phyloP scores from a whole-genome alignment of 2,329 filamentous ascomycete species.

The Diaporthe sp. region DNA sequence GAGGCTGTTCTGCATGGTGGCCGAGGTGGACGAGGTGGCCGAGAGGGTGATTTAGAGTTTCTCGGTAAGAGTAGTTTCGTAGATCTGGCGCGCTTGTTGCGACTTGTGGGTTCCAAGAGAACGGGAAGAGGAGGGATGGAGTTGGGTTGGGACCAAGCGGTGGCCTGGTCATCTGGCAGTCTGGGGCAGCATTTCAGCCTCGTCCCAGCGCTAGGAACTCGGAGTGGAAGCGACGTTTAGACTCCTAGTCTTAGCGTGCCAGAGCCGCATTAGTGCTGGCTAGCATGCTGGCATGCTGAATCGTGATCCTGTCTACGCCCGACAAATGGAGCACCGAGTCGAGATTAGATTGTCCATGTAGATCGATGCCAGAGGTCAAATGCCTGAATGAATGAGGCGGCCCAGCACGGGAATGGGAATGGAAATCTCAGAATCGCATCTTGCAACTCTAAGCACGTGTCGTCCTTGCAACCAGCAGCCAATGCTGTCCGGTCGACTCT shows the following conservation, averaged over 20 bases:
- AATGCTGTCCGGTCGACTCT: not conserved
- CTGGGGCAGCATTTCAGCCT: constrained; percentile 36
- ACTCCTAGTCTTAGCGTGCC: constrained; percentile 33
- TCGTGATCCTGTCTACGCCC: constrained; percentile 25
- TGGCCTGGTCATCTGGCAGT: constrained; percentile 34
- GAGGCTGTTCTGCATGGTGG: not conserved
- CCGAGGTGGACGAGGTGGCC: constrained; percentile 2
- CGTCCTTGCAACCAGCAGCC: not conserved
- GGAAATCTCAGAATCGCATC: constrained; percentile 28
- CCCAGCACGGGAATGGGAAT: constrained; percentile 15
- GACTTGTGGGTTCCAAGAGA: constrained; percentile 33
- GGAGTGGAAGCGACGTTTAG: constrained; percentile 32
- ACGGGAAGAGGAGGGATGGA: constrained; percentile 37
- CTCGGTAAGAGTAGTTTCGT: constrained; percentile 42
- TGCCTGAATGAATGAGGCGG: not conserved
- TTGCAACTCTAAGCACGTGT: not conserved
- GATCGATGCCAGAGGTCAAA: constrained; percentile 8
- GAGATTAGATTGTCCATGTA: constrained; percentile 8
- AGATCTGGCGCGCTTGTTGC: constrained; percentile 41
- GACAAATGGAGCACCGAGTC: constrained; percentile 23
- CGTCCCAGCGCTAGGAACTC: constrained; percentile 35
- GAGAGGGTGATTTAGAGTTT: constrained; percentile 41
- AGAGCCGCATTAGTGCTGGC: constrained; percentile 36
- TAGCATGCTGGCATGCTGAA: constrained; percentile 29
- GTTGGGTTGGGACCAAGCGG: constrained; percentile 39